phyloP scores from a whole-genome alignment of 2,329 filamentous ascomycete species.

The Neonectria hederae region DNA sequence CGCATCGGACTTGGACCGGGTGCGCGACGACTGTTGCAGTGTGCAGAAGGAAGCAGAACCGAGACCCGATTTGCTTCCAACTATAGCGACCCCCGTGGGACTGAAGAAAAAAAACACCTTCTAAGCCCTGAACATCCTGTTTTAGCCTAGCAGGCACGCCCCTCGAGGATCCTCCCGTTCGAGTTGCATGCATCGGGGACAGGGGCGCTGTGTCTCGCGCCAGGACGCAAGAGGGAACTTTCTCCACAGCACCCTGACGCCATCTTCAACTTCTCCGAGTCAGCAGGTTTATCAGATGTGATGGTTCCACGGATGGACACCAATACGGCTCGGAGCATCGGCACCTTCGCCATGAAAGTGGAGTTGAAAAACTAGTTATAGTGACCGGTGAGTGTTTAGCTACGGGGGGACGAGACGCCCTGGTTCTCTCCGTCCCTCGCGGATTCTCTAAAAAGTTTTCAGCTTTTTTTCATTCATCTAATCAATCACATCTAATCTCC shows the following conservation, averaged over 20 bases:
- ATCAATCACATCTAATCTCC: constrained; percentile 41
- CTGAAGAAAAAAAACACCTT: neutral
- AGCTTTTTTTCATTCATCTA: constrained; percentile 22
- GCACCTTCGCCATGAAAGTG: neutral
- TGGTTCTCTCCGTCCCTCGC: neutral
- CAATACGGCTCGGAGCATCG: neutral
- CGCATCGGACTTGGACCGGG: neutral
- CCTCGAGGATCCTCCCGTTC: neutral
- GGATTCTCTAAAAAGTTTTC: neutral
- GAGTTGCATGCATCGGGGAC: neutral
- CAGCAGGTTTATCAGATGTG: neutral
- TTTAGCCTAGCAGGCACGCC: too few relatives aligned
- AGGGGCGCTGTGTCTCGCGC: neutral
- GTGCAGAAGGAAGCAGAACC: neutral
- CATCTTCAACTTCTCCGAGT: neutral
- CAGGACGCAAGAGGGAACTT: neutral
- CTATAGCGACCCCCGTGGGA: neutral
- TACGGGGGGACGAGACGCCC: neutral
- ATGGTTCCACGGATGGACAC: neutral
- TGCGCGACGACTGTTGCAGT: too few relatives aligned
- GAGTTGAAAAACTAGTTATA: neutral
- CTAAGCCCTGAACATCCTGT: neutral
- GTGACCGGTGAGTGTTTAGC: neutral
- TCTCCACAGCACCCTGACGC: neutral
- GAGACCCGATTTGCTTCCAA: neutral